Evolutionary conservation across 805 yeast genomes (phyloP), one percentile per base, ranked within the genome.

Genomic region (Candida ficus): DNA sequence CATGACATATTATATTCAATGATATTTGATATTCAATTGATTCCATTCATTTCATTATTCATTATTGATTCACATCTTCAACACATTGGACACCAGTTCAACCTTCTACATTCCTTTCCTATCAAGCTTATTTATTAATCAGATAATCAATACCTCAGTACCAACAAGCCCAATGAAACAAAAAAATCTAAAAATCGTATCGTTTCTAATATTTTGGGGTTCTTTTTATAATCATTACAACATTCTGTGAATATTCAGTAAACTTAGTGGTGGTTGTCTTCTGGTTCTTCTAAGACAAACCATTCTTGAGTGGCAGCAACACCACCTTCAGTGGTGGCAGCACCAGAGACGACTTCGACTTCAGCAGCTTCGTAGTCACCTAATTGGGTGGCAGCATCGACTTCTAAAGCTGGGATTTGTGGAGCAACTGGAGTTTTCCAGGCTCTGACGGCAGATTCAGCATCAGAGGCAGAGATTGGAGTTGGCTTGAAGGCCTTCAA

Each of bases 401-500:
- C 77, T 64, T 87, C 95, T 42, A 76, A 61, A 49, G 75, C 66
- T 54, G 97, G 97, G 35, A 71, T 64, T 51, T 76, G 63, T 55
- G 98, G 95, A 53, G 88, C 76, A 48, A 74, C 64, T 57, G 98
- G 98, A 48, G 79, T 69, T 46, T 72, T 66, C 93, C 96, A 93
- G 55, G 84, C 78, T 68, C 83, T 80, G 53, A 89, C 91, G 50
- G 82, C 75, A 49, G 78, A 75, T 57, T 80, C 88, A 47, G 91
- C 82, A 53, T 85, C 95, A 51, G 76, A 71, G 44, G 84, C 78
- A 44, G 83, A 67, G 41, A 82, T 61, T 46, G 88, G 79, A 44
- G 82, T 76, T 61, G 96, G 90, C 74, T 89, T 88, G 80, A 86
- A 90, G 47, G 79, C 78, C 71, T 82, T 86, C 67, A 93, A 72